Percentiles rank a stretch among this genome's conserved stretches.
Conservation (phyloP, 306 rosid genomes). For the Ziziphus jujuba region DNA sequence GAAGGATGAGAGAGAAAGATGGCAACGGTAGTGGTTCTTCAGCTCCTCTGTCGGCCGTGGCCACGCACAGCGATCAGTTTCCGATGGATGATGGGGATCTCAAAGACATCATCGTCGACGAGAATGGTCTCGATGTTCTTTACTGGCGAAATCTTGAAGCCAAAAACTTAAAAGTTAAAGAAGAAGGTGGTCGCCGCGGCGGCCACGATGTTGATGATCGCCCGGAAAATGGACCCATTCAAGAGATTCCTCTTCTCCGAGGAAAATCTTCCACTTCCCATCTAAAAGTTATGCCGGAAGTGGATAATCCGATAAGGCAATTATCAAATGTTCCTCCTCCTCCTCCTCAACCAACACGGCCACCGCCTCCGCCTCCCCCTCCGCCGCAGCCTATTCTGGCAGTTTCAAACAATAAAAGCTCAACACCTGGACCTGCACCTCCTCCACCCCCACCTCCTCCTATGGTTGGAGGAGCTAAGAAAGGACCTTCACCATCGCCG, state of each 20-base stretch:
- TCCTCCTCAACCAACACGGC: slow-evolving; percentile 24
- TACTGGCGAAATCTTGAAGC: slow-evolving; percentile 79
- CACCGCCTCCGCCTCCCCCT: slow-evolving; percentile 19
- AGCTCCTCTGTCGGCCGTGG: not conserved
- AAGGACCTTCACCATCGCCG: slow-evolving; percentile 21
- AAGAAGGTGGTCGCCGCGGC: slow-evolving; percentile 20
- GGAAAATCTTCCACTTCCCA: slow-evolving; percentile 79
- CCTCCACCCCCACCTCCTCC: slow-evolving; percentile 27
- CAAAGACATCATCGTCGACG: slow-evolving; percentile 78
- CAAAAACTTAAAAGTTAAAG: no score
- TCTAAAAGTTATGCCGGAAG: slow-evolving; percentile 38
- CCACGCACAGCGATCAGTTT: slow-evolving; percentile 27
- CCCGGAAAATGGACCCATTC: no score
- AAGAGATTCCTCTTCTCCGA: slow-evolving; percentile 76
- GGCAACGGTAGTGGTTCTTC: slow-evolving; percentile 6
- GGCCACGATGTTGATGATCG: slow-evolving; percentile 18
- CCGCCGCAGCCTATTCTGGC: slow-evolving; percentile 15
- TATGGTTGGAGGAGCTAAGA: slow-evolving; percentile 13
- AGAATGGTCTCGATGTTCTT: slow-evolving; percentile 86
- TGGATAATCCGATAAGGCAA: slow-evolving; percentile 16
- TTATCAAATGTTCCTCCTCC: slow-evolving; percentile 23
- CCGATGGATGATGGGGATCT: slow-evolving; percentile 48
- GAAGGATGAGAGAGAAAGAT: slow-evolving; percentile 25
- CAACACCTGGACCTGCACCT: no score
- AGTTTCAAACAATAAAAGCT: slow-evolving; percentile 7